Base-by-base conservation (phyloP, 495 filamentous ascomycete genomes). In the Pseudevernia furfuracea region DNA sequence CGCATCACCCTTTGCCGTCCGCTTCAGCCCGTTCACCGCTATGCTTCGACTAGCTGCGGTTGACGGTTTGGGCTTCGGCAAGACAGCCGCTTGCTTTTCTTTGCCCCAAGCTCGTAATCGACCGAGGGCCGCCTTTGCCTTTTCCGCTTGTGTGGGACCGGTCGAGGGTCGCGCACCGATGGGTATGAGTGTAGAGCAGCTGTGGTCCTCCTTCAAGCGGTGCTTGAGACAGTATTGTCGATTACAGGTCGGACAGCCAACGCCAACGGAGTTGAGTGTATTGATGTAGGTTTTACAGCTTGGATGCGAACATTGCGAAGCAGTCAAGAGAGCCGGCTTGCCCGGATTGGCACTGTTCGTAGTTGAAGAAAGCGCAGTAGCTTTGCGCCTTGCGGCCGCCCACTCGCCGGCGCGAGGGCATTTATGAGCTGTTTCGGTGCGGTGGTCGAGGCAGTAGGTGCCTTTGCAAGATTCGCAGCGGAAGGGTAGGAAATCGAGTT, bases 401-500 rank as follows among this genome's bases (percentile, higher is more conserved):
- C 92, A 97, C 73, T 89, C 91, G 63, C 93, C 94, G 25, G 84
- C 87, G 61, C 88, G 83, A 21, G 87, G 68, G 74, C 94, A 98
- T 69, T 81, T 80, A 79, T 98, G 94, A 0, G 89, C 78, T 58
- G 84, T 82, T 76, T 97, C 93, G 71, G 85, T 89, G 61, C 94
- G 90, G 82, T 98, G 94, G 73, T 97, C 91, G 71, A 95, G 89
- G 74, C 94, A 98, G 81, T 85, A 98, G 57, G 87, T 95, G 56
- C 86, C 82, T 70, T 77, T 79, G 71, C 94, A 98, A 73, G 87
- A 92, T 75, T 94, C 89, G 81, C 94, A 98, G 68, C 85, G 82
- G 78, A 97, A 98, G 46, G 94, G 94, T 15, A 98, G 87, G 78
- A 97, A 97, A 78, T 97, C 95, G 56, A 97, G 89, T 71, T 89